These are phyloP conservation scores for Oidium heveae DNA, from an alignment of 2,329 filamentous ascomycete genomes.

Conservation along the genomic window DNA sequence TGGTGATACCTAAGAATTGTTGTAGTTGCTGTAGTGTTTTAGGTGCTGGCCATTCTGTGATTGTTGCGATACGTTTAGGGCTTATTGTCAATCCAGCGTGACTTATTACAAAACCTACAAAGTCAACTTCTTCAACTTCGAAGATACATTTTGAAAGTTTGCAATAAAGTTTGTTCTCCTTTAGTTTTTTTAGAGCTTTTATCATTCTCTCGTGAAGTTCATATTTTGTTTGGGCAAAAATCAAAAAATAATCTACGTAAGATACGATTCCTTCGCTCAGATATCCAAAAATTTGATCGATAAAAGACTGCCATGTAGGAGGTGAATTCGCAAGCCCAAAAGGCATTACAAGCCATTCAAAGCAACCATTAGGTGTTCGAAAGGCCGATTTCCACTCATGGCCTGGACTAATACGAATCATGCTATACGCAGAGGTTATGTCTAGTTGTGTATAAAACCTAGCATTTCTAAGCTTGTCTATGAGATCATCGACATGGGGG, in stretches of 20 bases:
- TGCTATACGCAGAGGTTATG: not conserved
- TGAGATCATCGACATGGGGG: not conserved
- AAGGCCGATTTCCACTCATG: not conserved
- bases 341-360: not conserved
- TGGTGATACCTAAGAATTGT: not conserved
- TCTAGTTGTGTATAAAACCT: not conserved
- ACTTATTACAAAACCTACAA: not conserved
- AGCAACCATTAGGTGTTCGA: not conserved
- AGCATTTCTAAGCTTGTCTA: not conserved
- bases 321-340: not conserved
- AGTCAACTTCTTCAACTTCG: not conserved
- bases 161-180: not conserved
- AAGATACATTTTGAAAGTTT: slow-evolving; percentile 1
- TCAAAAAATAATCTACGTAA: not conserved
- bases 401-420: not conserved
- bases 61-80: not conserved
- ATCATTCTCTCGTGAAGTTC: not conserved
- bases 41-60: not conserved
- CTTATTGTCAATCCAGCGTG: not conserved
- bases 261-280: not conserved
- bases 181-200: not conserved
- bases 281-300: not conserved
- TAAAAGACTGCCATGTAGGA: not conserved
- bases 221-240: not conserved
- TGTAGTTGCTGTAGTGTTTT: slow-evolving; percentile 1